Percentiles rank a stretch among this genome's conserved stretches.
Evolutionary conservation across 208 protist genomes (phyloP).

Genomic region (Zelonia costaricensis): DNA sequence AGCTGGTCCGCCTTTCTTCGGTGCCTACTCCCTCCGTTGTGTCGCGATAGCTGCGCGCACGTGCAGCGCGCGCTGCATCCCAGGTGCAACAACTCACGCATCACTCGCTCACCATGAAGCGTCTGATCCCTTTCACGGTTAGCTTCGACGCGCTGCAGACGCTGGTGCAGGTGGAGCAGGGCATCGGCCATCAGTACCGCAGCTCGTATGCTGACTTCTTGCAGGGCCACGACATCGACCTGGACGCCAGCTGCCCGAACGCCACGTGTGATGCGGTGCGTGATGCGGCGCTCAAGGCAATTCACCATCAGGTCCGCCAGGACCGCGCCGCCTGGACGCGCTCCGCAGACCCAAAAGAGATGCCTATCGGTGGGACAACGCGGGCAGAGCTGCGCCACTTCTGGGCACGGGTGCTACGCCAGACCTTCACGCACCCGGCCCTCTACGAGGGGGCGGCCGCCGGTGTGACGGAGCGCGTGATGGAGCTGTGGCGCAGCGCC

Average conservation of each 20-base stretch:
- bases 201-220: constrained; percentile 44
- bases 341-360: constrained; percentile 36
- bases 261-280: constrained; percentile 11
- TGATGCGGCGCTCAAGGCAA: constrained; percentile 4
- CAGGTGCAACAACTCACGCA: no score
- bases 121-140: constrained; percentile 42
- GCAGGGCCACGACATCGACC: constrained; percentile 22
- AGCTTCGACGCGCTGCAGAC: constrained; percentile 74
- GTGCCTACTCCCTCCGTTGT: no score
- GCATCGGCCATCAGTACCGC: constrained; percentile 68
- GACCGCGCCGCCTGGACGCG: constrained; percentile 23
- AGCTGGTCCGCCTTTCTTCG: no score
- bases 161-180: constrained; percentile 44
- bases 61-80: no score
- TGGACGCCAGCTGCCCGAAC: constrained; percentile 11
- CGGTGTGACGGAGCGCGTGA: constrained; percentile 2
- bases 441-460: constrained; percentile 18
- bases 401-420: constrained; percentile 49
- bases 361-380: constrained; percentile 57
- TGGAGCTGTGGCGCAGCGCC: constrained; percentile 2
- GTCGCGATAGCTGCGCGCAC: no score
- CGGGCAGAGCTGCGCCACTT: constrained; percentile 32
- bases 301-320: constrained; percentile 6
- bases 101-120: no score
- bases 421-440: constrained; percentile 11